phyloP scores from a whole-genome alignment of 1,284 basidiomycete species.

The Ceratobasidium sp. region DNA sequence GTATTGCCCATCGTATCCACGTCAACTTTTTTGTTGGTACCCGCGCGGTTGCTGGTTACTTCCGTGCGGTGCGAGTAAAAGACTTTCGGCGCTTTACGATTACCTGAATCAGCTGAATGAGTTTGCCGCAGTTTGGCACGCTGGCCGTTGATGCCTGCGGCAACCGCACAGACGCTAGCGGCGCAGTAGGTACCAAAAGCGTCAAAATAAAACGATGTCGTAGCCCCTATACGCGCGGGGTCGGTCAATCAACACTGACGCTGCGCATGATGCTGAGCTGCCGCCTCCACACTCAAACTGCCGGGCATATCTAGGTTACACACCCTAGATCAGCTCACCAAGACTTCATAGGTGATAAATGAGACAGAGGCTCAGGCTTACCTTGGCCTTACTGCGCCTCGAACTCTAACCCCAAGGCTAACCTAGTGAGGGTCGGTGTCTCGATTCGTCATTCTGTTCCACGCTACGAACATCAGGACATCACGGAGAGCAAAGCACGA shows the following conservation, averaged over 20 bases:
- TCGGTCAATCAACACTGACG: slow-evolving; percentile 6
- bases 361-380: slow-evolving; percentile 16
- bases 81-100: neutral
- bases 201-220: neutral
- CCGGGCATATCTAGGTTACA: neutral
- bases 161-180: neutral
- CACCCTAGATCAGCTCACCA: slow-evolving; percentile 11
- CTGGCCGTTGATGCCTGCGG: neutral
- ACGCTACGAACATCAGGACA: slow-evolving; percentile 47
- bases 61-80: no score
- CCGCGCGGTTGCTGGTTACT: no score
- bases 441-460: slow-evolving; percentile 29
- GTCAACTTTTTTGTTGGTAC: neutral
- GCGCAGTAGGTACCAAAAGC: neutral
- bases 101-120: slow-evolving; percentile 6
- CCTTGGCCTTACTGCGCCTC: neutral
- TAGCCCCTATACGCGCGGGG: neutral
- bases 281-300: slow-evolving; percentile 2
- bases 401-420: slow-evolving; percentile 15
- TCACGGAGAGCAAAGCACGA: neutral
- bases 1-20: neutral
- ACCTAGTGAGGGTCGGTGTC: neutral
- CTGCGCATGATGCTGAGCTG: slow-evolving; percentile 13
- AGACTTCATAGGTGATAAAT: neutral
- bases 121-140: slow-evolving; percentile 2